phyloP scores from a whole-genome alignment of 257 asterid species.

The Fraxinus cuspidata region DNA sequence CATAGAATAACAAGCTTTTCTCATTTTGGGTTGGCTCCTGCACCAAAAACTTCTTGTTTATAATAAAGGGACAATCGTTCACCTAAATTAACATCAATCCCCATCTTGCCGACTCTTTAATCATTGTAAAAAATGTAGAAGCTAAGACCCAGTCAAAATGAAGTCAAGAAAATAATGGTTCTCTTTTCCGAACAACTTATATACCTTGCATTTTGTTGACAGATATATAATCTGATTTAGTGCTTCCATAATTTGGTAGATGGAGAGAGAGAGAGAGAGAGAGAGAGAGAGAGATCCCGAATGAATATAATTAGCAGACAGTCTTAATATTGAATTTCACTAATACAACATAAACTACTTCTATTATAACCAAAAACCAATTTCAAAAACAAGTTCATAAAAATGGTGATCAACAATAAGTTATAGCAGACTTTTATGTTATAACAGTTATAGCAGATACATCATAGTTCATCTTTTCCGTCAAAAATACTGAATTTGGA shows the following conservation, averaged over 20 bases:
- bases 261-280: not conserved
- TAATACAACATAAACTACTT: not conserved
- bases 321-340: not conserved
- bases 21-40: not conserved
- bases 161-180: not conserved
- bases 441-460: not conserved
- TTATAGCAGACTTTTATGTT: not conserved
- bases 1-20: not conserved
- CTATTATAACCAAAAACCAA: not conserved
- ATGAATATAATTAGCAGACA: not conserved
- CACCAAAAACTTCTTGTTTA: not conserved
- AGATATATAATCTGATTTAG: not conserved
- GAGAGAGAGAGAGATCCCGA: not conserved
- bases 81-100: not conserved
- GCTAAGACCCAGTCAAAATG: not conserved
- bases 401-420: constrained; percentile 2
- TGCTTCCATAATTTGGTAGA: not conserved
- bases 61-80: not conserved
- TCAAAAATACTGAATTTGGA: constrained; percentile 12
- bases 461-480: not conserved
- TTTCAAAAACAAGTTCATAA: not conserved
- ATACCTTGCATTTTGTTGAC: not conserved
- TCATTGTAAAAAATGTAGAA: not conserved
- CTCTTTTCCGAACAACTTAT: not conserved
- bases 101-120: not conserved